These are phyloP conservation scores for Fusarium sp. DNA, from an alignment of 2,329 filamentous ascomycete genomes.

Conservation along the genomic window DNA sequence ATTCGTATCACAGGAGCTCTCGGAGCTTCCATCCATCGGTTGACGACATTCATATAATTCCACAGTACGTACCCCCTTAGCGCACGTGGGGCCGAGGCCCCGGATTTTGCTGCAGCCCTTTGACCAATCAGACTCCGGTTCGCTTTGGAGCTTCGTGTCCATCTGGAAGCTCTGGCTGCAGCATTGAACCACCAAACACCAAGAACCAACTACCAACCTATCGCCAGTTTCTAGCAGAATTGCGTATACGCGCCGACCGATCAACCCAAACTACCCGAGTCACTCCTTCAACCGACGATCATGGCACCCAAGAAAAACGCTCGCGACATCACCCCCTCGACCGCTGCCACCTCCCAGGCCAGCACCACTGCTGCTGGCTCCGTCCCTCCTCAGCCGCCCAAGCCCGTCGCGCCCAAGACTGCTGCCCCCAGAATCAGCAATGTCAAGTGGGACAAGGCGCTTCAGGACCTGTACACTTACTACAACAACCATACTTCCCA, in stretches of 20 bases:
- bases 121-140: constrained; percentile 48
- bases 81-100: constrained; percentile 19
- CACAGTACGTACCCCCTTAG: constrained; percentile 6
- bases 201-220: constrained; percentile 20
- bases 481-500: constrained; percentile 87
- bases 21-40: constrained; percentile 13
- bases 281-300: constrained; percentile 13
- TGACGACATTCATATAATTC: constrained; percentile 29
- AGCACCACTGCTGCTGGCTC: constrained; percentile 46
- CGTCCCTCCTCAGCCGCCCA: constrained; percentile 39
- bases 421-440: constrained; percentile 43
- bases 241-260: constrained; percentile 13
- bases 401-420: constrained; percentile 36
- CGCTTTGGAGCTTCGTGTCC: constrained; percentile 54
- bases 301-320: constrained; percentile 65
- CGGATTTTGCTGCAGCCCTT: constrained; percentile 10
- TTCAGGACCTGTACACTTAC: constrained; percentile 76
- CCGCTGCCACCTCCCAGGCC: constrained; percentile 48
- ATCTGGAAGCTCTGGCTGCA: constrained; percentile 40
- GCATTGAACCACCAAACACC: constrained; percentile 26
- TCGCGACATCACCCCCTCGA: constrained; percentile 49
- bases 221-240: constrained; percentile 8
- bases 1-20: constrained; percentile 6
- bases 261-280: constrained; percentile 1
- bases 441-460: constrained; percentile 67